phyloP scores from a whole-genome alignment of 768 basidiomycete species.

The Trametes cinnabarina region DNA sequence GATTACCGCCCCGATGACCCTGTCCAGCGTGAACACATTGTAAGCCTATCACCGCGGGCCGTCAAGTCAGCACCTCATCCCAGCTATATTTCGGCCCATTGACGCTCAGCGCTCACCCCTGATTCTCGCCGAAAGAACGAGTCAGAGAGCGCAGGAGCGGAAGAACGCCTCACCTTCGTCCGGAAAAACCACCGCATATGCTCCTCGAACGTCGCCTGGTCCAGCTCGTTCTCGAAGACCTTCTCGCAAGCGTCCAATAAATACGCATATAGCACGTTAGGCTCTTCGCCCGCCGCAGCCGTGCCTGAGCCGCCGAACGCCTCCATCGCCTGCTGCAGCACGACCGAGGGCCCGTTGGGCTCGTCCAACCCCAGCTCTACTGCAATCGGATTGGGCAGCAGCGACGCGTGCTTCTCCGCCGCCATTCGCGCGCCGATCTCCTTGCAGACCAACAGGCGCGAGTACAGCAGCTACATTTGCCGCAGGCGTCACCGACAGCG shows the following conservation, averaged over 20 bases:
- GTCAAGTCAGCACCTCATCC: conserved; percentile 25
- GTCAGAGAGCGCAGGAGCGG: background rate
- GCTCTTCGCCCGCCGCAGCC: conserved; percentile 37
- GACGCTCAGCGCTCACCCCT: background rate
- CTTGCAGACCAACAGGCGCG: conserved; percentile 83
- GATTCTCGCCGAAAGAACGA: background rate
- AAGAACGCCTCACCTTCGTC: conserved; percentile 56
- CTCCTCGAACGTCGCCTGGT: conserved; percentile 91
- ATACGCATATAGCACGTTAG: conserved; percentile 82
- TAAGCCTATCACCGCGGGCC: conserved; percentile 59
- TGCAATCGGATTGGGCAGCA: conserved; percentile 77
- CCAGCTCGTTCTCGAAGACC: conserved; percentile 90
- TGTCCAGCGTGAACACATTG: conserved; percentile 90
- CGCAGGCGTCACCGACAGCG: background rate
- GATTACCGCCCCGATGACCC: conserved; percentile 81
- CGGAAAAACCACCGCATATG: conserved; percentile 95
- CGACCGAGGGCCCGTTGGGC: conserved; percentile 67
- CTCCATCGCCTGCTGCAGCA: conserved; percentile 66
- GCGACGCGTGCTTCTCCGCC: conserved; percentile 58
- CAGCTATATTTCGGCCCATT: conserved; percentile 1
- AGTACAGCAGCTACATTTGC: conserved; percentile 72
- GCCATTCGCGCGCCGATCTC: conserved; percentile 72
- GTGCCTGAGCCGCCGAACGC: conserved; percentile 42
- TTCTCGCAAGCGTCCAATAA: conserved; percentile 89
- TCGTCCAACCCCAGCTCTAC: conserved; percentile 85